Evolutionary conservation across 2,329 filamentous ascomycete genomes (phyloP).

Genomic region (Colletotrichum siamense): DNA sequence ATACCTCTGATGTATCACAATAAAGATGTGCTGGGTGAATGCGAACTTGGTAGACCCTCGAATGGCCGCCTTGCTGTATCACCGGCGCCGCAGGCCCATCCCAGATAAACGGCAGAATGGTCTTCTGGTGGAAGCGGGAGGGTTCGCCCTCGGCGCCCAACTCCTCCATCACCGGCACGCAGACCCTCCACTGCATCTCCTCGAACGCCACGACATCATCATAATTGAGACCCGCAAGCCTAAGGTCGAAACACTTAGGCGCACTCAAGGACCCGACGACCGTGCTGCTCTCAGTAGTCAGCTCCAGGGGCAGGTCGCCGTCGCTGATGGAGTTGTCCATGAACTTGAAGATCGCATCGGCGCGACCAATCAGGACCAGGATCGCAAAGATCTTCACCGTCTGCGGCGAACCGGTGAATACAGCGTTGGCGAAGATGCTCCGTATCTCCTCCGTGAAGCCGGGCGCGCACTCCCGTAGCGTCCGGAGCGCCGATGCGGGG

Average conservation of each 20-base stretch:
- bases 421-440: neutral
- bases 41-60: neutral
- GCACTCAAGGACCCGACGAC: neutral
- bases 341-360: neutral
- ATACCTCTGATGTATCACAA: neutral
- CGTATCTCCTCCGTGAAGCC: neutral
- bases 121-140: neutral
- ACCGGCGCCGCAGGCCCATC: neutral
- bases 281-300: neutral
- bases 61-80: neutral
- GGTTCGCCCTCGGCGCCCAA: neutral
- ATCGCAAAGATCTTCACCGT: neutral
- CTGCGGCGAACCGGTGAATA: neutral
- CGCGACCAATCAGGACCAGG: neutral
- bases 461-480: neutral
- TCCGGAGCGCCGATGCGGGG: neutral
- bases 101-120: neutral
- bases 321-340: neutral
- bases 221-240: neutral
- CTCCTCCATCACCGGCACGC: neutral
- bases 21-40: neutral
- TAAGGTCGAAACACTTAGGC: neutral
- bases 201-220: neutral
- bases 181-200: neutral
- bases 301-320: neutral